Evolutionary conservation across 164 flowering plant genomes (phyloP), one percentile per base, ranked within the genome.

Genomic region (Dillenia suffruticosa): DNA sequence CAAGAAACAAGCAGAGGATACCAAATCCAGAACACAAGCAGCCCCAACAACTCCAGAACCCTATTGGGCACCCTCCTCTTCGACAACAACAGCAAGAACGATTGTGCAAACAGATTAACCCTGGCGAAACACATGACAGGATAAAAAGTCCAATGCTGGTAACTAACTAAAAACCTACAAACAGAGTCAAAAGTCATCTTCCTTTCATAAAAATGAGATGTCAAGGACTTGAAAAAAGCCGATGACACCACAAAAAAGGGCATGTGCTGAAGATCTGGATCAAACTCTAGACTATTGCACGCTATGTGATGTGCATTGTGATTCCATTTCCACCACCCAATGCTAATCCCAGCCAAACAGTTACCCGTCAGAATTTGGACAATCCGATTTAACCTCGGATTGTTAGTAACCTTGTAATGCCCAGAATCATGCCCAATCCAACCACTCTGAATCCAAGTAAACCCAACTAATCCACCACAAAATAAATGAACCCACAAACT

Each of bases 321-420:
- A 22, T 63, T 70, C 72, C 72, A 64, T 40, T 59, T 70, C 72
- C 72, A 70, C 72, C 72, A 70, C 1, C 68, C 70, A 66, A 71
- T 71, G 52, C 74, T 71, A 45, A 71, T 57, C 17, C 74, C 70
- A 12, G 70, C 54, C 15, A 67, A 49, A 10, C 70, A 66, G 58
- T 66, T 66, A 0, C 74, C 74, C 2, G 67, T 47, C 15, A 70
- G 47, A 26, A 70, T 19, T 57, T 64, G 68, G 13, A 32, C 32
- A 32, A 70, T 22, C 12, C 50, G 32, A 10, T 64, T 70, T 56
- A 59, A 24, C 16, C 57, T 11, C 19, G 52, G 63, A 19, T 57
- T 57, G 46, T 32, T 12, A 66, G 63, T 63, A 11, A 62, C 15
- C 22, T 62, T 22, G 52, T 71, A 71, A 66, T 71, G 74, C 16